A percentile compares a stretch with the other conserved stretches of the same genome.
Conservation (phyloP, 352 stramenopile species). For the Phytophthora hybrid region DNA sequence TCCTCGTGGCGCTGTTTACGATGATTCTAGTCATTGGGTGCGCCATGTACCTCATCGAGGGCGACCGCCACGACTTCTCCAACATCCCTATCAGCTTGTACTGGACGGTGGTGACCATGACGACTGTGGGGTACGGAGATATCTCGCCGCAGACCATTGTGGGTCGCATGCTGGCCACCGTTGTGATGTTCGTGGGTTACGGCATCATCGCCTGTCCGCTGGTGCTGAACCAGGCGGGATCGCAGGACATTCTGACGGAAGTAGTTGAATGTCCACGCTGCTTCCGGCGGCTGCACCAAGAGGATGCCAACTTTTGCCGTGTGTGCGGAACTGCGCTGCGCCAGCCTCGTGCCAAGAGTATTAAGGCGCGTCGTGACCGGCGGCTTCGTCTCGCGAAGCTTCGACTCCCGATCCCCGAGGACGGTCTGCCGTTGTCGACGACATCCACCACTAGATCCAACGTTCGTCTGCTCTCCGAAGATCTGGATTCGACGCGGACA, state of each 20-base stretch:
- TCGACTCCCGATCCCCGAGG: conserved; percentile 45
- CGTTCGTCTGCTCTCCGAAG: conserved; percentile 50
- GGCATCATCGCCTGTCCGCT: conserved; percentile 87
- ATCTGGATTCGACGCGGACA: conserved; percentile 19
- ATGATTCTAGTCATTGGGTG: conserved; percentile 87
- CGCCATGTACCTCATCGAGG: conserved; percentile 88
- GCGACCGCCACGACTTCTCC: conserved; percentile 77
- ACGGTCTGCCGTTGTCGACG: conserved; percentile 53
- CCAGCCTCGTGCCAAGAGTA: conserved; percentile 59
- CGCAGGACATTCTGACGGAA: conserved; percentile 63
- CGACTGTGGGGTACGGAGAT: conserved; percentile 88
- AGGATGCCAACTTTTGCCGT: conserved; percentile 85
- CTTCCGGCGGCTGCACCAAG: conserved; percentile 79
- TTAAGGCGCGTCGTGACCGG: conserved; percentile 68
- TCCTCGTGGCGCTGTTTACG: conserved; percentile 77
- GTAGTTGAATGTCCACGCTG: conserved; percentile 78
- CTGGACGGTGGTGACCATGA: conserved; percentile 91
- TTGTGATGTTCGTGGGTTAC: conserved; percentile 91
- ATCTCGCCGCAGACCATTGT: conserved; percentile 85
- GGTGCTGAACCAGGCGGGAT: conserved; percentile 70
- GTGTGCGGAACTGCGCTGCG: conserved; percentile 73
- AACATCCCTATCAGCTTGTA: conserved; percentile 91
- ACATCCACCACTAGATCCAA: conserved; percentile 73
- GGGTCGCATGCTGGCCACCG: conserved; percentile 78
- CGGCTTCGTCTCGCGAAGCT: conserved; percentile 69